Evolutionary conservation across 1,284 basidiomycete species (phyloP).

Genomic region (Hemileia vastatrix): DNA sequence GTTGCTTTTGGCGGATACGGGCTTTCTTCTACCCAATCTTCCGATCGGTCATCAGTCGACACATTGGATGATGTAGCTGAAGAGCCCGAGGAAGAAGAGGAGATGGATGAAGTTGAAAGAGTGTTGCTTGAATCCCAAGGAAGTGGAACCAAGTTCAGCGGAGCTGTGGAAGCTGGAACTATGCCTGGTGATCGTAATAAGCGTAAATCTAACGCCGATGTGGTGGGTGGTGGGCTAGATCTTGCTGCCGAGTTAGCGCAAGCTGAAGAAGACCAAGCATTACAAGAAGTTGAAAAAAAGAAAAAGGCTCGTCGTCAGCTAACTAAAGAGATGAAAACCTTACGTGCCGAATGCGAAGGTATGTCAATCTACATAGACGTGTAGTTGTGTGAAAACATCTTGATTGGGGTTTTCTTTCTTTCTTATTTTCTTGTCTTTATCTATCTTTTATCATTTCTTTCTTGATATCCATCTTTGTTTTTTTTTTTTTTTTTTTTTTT

Average conservation of each 20-base stretch:
- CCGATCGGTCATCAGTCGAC: no score
- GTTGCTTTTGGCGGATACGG: no score
- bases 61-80: conserved; percentile 44
- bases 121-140: conserved; percentile 20
- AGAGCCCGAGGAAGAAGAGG: conserved; percentile 26
- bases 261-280: conserved; percentile 67
- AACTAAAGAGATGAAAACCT: conserved; percentile 29
- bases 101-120: conserved; percentile 14
- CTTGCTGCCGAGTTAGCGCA: conserved; percentile 79
- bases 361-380: no score
- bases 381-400: no score
- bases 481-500: background rate
- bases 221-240: conserved; percentile 74
- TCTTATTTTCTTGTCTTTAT: conserved; percentile 1
- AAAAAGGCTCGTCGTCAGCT: conserved; percentile 4
- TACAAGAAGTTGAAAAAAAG: conserved; percentile 48
- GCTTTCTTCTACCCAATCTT: no score
- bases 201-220: conserved; percentile 59
- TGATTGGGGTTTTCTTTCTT: no score
- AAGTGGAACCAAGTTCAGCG: conserved; percentile 14
- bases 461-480: background rate
- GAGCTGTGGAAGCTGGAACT: conserved; percentile 20
- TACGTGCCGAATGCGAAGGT: conserved; percentile 37
- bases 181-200: conserved; percentile 3
- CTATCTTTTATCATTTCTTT: background rate